These are phyloP conservation scores for Pythium biforme DNA, from an alignment of 352 stramenopile species.

Conservation along the genomic window DNA sequence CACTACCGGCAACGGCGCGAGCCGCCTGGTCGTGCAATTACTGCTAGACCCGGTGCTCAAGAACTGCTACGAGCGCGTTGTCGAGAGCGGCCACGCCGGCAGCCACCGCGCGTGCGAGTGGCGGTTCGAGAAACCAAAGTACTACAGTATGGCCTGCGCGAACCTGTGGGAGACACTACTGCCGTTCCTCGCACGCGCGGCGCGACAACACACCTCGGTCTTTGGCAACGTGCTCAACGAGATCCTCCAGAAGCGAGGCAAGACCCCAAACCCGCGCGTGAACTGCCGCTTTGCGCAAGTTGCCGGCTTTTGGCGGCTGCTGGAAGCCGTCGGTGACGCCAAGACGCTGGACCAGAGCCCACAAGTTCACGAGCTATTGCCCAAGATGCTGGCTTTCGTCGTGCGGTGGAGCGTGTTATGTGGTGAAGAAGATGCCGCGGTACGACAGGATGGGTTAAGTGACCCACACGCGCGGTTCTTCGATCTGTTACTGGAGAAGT, in stretches of 20 bases:
- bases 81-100: not conserved
- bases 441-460: not conserved
- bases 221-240: slow-evolving; percentile 30
- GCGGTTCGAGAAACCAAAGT: slow-evolving; percentile 48
- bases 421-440: not conserved
- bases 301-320: slow-evolving; percentile 48
- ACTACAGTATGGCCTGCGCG: slow-evolving; percentile 64
- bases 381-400: slow-evolving; percentile 32
- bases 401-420: slow-evolving; percentile 24
- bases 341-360: slow-evolving; percentile 12
- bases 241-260: not conserved
- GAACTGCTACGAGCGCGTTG: slow-evolving; percentile 31
- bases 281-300: slow-evolving; percentile 68
- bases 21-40: slow-evolving; percentile 32
- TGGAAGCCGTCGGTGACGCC: slow-evolving; percentile 38
- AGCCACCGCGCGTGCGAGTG: slow-evolving; percentile 43
- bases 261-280: slow-evolving; percentile 10
- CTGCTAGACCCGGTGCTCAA: slow-evolving; percentile 53
- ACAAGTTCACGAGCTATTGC: slow-evolving; percentile 24
- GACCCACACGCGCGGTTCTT: slow-evolving; percentile 23
- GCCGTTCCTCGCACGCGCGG: slow-evolving; percentile 48
- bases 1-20: not conserved
- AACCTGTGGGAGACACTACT: slow-evolving; percentile 53
- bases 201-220: slow-evolving; percentile 29
- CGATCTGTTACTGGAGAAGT: slow-evolving; percentile 67